phyloP scores from a whole-genome alignment of 345 rosid species.

The Acer negundo region DNA sequence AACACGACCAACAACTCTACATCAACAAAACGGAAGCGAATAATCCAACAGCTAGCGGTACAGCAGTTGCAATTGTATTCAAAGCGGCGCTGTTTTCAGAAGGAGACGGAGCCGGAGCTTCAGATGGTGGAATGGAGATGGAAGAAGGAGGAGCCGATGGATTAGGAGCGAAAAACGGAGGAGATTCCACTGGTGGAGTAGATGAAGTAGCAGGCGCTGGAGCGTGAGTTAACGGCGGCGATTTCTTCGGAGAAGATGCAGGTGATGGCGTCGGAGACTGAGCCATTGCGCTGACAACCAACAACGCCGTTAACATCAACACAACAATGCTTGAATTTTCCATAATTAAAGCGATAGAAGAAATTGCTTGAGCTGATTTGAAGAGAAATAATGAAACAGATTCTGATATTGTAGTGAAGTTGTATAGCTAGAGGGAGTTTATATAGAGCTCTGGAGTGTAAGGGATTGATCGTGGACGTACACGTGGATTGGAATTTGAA shows the following conservation, averaged over 20 bases:
- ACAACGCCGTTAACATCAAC: background rate
- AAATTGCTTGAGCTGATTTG: too few species aligned
- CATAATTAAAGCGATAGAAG: background rate
- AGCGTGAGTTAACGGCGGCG: background rate
- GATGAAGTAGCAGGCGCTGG: background rate
- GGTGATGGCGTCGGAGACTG: background rate
- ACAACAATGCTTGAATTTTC: background rate
- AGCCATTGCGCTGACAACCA: background rate
- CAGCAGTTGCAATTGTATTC: background rate
- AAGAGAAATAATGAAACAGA: background rate
- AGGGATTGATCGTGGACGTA: slow-evolving; percentile 1
- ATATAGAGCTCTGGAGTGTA: background rate
- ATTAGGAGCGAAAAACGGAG: background rate
- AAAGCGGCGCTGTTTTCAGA: background rate
- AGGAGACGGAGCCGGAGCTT: background rate
- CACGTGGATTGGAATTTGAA: background rate
- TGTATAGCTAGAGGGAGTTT: background rate
- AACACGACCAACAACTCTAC: background rate
- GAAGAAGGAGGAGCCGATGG: background rate
- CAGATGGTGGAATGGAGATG: background rate
- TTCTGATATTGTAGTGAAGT: background rate
- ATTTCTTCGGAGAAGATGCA: background rate
- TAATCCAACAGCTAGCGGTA: background rate
- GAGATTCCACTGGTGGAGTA: background rate
- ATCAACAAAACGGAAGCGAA: background rate